Evolutionary conservation across 345 rosid species (phyloP), one percentile per base, ranked within the genome.

Genomic region (Turritis glabra): DNA sequence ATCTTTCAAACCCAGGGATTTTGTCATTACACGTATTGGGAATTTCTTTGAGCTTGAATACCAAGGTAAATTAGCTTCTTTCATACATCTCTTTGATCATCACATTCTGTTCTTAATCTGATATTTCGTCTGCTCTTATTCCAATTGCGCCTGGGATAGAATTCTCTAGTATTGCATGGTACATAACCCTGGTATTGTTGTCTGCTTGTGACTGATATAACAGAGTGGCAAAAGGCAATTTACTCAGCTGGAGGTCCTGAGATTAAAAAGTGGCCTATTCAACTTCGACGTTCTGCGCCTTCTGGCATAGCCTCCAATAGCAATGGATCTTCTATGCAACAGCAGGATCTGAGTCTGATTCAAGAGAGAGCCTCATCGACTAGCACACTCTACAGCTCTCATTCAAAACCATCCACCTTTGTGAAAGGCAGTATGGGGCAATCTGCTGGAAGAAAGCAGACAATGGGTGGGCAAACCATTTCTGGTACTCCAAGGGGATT

Each of bases 191-290:
- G 13, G n/a, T 38, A 30, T 66, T 64, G 1, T 67, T 74, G 54
- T 25, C 64, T 35, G 57, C 63, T 37, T 76, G 50, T 30, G 15
- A 18, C 65, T 72, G 76, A 47, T 78, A 69, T 56, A 74, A 80
- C 89, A 95, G 99, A 92, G 81, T 96, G 99, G 99, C 98, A 96
- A 79, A 96, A 90, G 68, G 98, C 99, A 64, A 88, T 96, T 75
- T 88, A 89, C 83, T 83, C 97, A 14, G 96, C 89, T 71, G 96
- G 93, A 44, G 97, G 93, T 38, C 84, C 97, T 44, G 99, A 96
- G 79, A 74, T 89, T 81, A 96, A 90, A 80, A 92, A 85, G 81
- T 96, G 99, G 99, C 89, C 97, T 10, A 74, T 89, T 73, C 99
- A 96, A 82, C 87, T 92, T 56, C 89, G 98, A 23, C 87, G 93